These are phyloP conservation scores for Penicillium egyptiacum DNA, from an alignment of 495 filamentous ascomycete species.

Conservation along the genomic window DNA sequence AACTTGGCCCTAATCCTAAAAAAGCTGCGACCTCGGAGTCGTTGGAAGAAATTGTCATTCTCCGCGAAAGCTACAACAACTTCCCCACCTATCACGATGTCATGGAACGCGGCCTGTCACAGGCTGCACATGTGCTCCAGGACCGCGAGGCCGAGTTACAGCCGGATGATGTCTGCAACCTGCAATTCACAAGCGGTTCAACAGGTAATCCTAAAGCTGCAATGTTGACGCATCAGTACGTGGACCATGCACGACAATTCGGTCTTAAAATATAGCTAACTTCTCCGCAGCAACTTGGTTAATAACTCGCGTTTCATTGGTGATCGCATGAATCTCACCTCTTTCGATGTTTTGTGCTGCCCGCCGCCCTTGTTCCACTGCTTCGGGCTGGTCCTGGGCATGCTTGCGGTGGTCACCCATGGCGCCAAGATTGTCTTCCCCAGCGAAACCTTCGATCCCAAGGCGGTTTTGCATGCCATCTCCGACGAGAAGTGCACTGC, in stretches of 20 bases:
- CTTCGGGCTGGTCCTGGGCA: constrained; percentile 70
- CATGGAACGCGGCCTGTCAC: constrained; percentile 30
- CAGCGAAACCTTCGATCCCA: constrained; percentile 61
- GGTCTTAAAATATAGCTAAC: constrained; percentile 10
- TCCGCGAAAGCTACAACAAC: constrained; percentile 49
- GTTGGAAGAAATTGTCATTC: constrained; percentile 53
- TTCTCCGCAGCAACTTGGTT: constrained; percentile 55
- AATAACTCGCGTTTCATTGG: constrained; percentile 72
- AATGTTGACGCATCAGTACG: constrained; percentile 71
- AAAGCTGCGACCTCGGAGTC: constrained; percentile 27
- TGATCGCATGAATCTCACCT: constrained; percentile 63
- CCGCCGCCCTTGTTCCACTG: constrained; percentile 73
- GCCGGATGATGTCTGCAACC: constrained; percentile 63
- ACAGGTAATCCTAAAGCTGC: constrained; percentile 71
- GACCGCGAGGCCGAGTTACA: constrained; percentile 49
- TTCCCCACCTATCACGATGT: constrained; percentile 56
- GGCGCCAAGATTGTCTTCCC: constrained; percentile 68
- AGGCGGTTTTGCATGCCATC: constrained; percentile 58
- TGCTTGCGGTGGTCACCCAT: constrained; percentile 65
- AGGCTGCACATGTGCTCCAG: constrained; percentile 41
- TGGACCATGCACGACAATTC: constrained; percentile 2
- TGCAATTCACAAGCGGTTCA: constrained; percentile 71
- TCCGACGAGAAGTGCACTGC: constrained; percentile 65
- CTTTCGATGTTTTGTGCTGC: constrained; percentile 65
- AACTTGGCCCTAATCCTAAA: constrained; percentile 46